Evolutionary conservation across 2,329 filamentous ascomycete species (phyloP).

Genomic region (Neonectria ditissima): DNA sequence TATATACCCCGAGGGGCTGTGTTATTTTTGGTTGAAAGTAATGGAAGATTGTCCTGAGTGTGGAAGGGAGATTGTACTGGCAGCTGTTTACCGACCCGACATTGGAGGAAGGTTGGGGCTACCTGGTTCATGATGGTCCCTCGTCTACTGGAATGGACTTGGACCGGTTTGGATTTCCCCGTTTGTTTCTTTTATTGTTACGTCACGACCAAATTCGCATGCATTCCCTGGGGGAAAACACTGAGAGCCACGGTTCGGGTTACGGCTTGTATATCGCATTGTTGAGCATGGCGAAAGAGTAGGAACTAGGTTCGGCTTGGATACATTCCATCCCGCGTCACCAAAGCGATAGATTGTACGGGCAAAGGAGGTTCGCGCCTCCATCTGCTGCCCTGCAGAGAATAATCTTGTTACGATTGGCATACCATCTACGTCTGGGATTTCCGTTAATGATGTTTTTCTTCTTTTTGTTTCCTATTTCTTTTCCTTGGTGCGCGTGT

Average conservation of each 20-base stretch:
- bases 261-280: slow-evolving; percentile 39
- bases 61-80: slow-evolving; percentile 30
- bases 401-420: slow-evolving; percentile 49
- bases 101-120: slow-evolving; percentile 29
- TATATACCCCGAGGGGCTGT: slow-evolving; percentile 33
- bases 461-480: slow-evolving; percentile 22
- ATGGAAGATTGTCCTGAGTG: slow-evolving; percentile 27
- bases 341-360: slow-evolving; percentile 53
- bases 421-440: slow-evolving; percentile 39
- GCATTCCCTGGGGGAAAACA: slow-evolving; percentile 45
- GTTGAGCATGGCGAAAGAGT: slow-evolving; percentile 44
- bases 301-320: slow-evolving; percentile 39
- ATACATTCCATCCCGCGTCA: slow-evolving; percentile 37
- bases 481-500: slow-evolving; percentile 11
- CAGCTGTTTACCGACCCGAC: slow-evolving; percentile 31
- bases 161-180: slow-evolving; percentile 27
- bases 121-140: slow-evolving; percentile 25
- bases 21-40: slow-evolving; percentile 36
- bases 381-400: slow-evolving; percentile 46
- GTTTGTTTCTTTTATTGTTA: slow-evolving; percentile 29
- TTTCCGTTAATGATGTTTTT: slow-evolving; percentile 17
- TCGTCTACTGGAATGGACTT: slow-evolving; percentile 24
- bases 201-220: slow-evolving; percentile 30
- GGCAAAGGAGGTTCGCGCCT: slow-evolving; percentile 53
- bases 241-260: slow-evolving; percentile 29